These are phyloP conservation scores for Trametes maxima DNA, from an alignment of 768 basidiomycete species.

Conservation along the genomic window DNA sequence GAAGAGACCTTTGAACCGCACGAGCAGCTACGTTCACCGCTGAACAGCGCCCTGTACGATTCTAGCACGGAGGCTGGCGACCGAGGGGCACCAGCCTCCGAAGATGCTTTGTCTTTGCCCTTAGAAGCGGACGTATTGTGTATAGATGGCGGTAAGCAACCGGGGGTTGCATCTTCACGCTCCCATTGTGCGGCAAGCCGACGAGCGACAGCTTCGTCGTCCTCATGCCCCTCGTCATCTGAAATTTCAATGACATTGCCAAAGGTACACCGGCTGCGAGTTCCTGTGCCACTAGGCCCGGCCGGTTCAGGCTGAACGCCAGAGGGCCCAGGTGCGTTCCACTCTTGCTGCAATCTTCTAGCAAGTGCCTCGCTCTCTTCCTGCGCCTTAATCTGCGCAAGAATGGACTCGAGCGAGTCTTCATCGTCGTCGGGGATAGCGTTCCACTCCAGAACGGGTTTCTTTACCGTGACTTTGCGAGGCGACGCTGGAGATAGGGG, in stretches of 20 bases:
- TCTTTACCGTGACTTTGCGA: conserved; percentile 7
- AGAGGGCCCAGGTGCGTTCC: conserved; percentile 24
- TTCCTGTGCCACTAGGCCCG: conserved; percentile 3
- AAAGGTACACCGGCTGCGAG: neutral
- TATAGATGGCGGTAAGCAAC: conserved; percentile 15
- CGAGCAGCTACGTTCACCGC: conserved; percentile 38
- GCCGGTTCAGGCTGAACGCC: neutral
- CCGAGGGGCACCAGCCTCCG: conserved; percentile 6
- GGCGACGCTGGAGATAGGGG: neutral
- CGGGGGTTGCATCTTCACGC: conserved; percentile 19
- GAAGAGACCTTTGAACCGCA: conserved; percentile 40
- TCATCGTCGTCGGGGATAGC: conserved; percentile 39
- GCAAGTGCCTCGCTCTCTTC: conserved; percentile 48
- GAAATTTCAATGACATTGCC: conserved; percentile 8
- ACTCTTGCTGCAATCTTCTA: conserved; percentile 38
- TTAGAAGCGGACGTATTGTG: conserved; percentile 15
- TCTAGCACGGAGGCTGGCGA: conserved; percentile 26
- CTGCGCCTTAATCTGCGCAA: conserved; percentile 45
- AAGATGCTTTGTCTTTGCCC: conserved; percentile 3
- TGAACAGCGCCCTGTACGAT: conserved; percentile 41
- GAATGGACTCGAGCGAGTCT: conserved; percentile 42
- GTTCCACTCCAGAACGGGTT: conserved; percentile 1
- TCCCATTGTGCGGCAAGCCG: conserved; percentile 46
- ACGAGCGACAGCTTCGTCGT: conserved; percentile 43
- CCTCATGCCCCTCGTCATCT: conserved; percentile 29